Percentiles rank a stretch among this genome's conserved stretches.
Conservation (phyloP, 306 rosid genomes). For the Cucumis hystrix region DNA sequence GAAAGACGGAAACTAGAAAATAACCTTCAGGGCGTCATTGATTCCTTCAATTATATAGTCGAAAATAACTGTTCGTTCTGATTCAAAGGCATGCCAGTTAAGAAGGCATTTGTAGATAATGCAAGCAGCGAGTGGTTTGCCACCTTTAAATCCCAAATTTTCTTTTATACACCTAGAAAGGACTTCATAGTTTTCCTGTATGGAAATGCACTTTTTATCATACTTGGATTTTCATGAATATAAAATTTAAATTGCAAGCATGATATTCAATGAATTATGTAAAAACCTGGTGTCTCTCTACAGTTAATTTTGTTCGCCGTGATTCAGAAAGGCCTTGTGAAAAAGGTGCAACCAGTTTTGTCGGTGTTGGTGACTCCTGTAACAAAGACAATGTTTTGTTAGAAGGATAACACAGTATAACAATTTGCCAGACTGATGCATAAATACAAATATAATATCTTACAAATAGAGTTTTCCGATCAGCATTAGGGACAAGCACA, state of each 20-base stretch:
- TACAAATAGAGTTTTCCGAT: conserved; percentile 56
- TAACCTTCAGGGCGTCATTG: conserved; percentile 75
- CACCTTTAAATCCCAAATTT: conserved; percentile 71
- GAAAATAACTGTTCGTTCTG: conserved; percentile 86
- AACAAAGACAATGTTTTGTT: neutral
- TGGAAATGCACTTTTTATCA: conserved; percentile 1
- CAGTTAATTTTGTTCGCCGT: conserved; percentile 54
- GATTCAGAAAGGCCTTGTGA: conserved; percentile 62
- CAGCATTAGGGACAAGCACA: conserved; percentile 37
- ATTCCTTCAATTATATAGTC: conserved; percentile 85
- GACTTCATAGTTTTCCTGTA: conserved; percentile 81
- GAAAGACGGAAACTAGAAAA: neutral
- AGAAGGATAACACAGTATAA: neutral
- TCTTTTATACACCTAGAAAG: conserved; percentile 82
- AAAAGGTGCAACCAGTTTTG: conserved; percentile 46
- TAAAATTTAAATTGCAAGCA: conserved; percentile 1
- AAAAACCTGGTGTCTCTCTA: conserved; percentile 77
- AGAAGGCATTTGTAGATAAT: conserved; percentile 83
- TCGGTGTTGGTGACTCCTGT: conserved; percentile 93
- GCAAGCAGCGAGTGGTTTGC: conserved; percentile 78
- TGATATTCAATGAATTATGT: neutral
- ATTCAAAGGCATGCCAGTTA: conserved; percentile 97
- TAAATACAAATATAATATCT: conserved; percentile 13
- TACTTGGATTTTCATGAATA: neutral
- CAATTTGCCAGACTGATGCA: neutral